Evolutionary conservation across 805 yeast genomes (phyloP), one percentile per base, ranked within the genome.

Genomic region (Tetrapisispora iriomotensis): DNA sequence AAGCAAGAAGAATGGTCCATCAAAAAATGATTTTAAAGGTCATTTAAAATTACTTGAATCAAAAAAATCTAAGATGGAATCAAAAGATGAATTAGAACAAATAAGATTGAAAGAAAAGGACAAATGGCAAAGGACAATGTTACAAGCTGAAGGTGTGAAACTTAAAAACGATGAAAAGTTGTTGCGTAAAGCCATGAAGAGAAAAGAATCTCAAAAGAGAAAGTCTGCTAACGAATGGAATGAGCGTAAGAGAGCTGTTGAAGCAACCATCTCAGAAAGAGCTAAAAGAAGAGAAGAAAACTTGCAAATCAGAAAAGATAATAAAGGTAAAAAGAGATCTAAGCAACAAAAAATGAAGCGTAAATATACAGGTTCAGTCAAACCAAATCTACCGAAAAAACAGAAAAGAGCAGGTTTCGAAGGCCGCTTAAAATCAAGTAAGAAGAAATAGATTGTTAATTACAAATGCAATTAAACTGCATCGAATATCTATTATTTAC

Each of bases 201-300:
- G 82, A 51, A 84, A 86, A 57, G 90, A 85, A 51, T 77, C 82
- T 45, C 72, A 73, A 55, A 92, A 92, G 68, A 74, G 83, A 54
- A 84, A 79, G 67, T 81, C 94, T 42, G 95, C 86, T 53, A 67
- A 76, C 37, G 95, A 90, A 61, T 92, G 99, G 99, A 73, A 67
- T 47, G 96, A 90, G 37, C 75, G 99, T 48, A 80, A 83, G 58
- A 82, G 79, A 50, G 72, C 72, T 27, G 95, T 92, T 12, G 75
- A 75, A 42, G 83, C 79, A 49, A 78, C 80, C 28, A 79, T 82
- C 38, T 71, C 77, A 35, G 83, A 80, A 14, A 81, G 82, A 53
- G 77, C 74, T 46, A 84, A 86, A 66, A 82, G 92, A 70, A 77
- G 97, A 61, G 95, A 88, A 53, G 95, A 86, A 51, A 92, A 92